These are phyloP conservation scores for Cucumis hystrix DNA, from an alignment of 306 rosid species.

Conservation along the genomic window DNA sequence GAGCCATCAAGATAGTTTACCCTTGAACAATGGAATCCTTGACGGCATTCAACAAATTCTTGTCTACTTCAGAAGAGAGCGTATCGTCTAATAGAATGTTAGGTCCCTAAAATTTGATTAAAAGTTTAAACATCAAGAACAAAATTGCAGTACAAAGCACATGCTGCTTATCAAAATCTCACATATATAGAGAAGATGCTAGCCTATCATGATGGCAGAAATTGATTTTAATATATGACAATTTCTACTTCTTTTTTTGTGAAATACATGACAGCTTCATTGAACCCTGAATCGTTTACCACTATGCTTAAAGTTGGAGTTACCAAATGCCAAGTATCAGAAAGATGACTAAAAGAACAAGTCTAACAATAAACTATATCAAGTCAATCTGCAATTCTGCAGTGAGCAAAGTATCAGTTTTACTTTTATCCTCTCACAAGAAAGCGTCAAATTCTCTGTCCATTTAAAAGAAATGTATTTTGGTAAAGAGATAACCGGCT, in stretches of 20 bases:
- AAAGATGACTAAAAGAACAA: not conserved
- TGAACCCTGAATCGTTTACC: not conserved
- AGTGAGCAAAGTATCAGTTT: not conserved
- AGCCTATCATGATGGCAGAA: not conserved
- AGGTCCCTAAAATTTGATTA: slow-evolving; percentile 55
- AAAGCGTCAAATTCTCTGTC: not conserved
- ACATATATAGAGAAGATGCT: not conserved
- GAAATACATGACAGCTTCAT: not conserved
- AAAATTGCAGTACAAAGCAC: not conserved
- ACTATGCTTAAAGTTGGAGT: not conserved
- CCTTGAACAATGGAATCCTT: slow-evolving; percentile 98
- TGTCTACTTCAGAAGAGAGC: slow-evolving; percentile 91
- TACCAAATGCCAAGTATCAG: not conserved
- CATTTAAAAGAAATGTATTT: not conserved
- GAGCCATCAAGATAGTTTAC: slow-evolving; percentile 25
- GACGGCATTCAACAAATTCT: slow-evolving; percentile 67
- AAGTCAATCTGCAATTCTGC: not conserved
- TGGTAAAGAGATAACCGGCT: not conserved
- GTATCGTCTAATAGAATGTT: slow-evolving; percentile 90
- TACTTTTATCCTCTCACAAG: not conserved
- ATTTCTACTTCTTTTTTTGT: not conserved
- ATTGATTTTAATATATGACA: not conserved
- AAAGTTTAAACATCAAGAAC: not conserved
- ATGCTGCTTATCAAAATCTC: not conserved
- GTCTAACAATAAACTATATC: not conserved